Base-by-base conservation (phyloP, 2,329 filamentous ascomycete genomes). In the Nemania sp. region DNA sequence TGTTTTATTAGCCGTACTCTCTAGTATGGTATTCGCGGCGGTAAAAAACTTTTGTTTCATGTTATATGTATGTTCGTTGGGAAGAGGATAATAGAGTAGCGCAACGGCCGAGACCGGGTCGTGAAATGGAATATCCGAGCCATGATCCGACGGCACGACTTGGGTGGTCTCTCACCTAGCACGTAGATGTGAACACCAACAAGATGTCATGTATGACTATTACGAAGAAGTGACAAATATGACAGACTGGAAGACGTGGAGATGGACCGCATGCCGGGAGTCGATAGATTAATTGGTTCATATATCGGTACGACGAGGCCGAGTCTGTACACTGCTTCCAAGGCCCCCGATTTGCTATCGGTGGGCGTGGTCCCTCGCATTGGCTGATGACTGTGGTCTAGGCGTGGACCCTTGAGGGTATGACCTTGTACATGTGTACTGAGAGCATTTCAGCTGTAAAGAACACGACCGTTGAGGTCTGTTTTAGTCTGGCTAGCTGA, bases 181-280 rank as follows among this genome's bases (percentile, higher is more conserved):
- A n/a, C n/a, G n/a, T n/a, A n/a, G n/a, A n/a, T n/a, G n/a, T n/a
- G n/a, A n/a, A n/a, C n/a, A n/a, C n/a, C n/a, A n/a, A n/a, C n/a
- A n/a, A n/a, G n/a, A n/a, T n/a, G n/a, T n/a, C n/a, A n/a, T n/a
- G n/a, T 11, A 7, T 2, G 3, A 11, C 12, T 28, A 41, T 56
- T 52, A 56, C 48, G 26, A 36, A 43, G 30, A 31, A 12, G 26
- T 56, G 43, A 56, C 52, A 52, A 56, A 56, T 28, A 26, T 11
- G 14, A 31, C 31, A 33, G 14, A 31, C 24, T 15, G 41, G 20
- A 23, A 31, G 22, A 43, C 36, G n/a, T 31, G 37, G 31, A 33
- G 24, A 47, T 47, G 46, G 31, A 11, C 4, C 9, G 28, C 9
- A 31, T 26, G 24, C 24, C 31, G 41, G 20, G 31, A 30, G 37